A percentile compares a stretch with the other conserved stretches of the same genome.
These are phyloP conservation scores for Rauvolfia tetraphylla DNA, from an alignment of 257 asterid species.

Conservation along the genomic window DNA sequence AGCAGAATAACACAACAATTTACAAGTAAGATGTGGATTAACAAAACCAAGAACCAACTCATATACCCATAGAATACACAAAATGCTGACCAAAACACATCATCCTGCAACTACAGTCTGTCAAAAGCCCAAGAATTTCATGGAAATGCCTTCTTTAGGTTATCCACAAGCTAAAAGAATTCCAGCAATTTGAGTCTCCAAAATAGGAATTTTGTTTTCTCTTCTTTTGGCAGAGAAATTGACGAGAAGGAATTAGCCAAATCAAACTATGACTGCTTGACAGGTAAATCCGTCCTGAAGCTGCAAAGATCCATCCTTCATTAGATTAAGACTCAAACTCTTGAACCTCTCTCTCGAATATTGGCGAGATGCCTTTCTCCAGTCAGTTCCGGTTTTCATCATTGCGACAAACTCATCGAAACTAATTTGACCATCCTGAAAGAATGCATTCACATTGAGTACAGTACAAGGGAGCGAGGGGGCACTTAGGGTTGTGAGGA, in stretches of 20 bases:
- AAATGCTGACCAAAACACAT: slow-evolving; percentile 14
- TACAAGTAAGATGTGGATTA: slow-evolving; percentile 12
- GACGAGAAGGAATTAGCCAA: slow-evolving; percentile 6
- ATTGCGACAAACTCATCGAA: slow-evolving; percentile 84
- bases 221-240: slow-evolving; percentile 11
- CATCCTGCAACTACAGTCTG: slow-evolving; percentile 4
- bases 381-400: slow-evolving; percentile 92
- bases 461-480: background rate
- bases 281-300: slow-evolving; percentile 79
- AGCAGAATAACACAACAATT: slow-evolving; percentile 15
- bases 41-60: slow-evolving; percentile 12
- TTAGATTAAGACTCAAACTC: slow-evolving; percentile 82
- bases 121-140: background rate
- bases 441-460: slow-evolving; percentile 14
- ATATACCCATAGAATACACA: slow-evolving; percentile 17
- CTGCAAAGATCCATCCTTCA: slow-evolving; percentile 87
- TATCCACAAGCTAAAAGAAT: slow-evolving; percentile 1
- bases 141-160: background rate
- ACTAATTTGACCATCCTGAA: slow-evolving; percentile 75
- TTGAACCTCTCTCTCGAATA: slow-evolving; percentile 89
- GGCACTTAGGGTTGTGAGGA: background rate
- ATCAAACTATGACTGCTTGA: slow-evolving; percentile 57
- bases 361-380: slow-evolving; percentile 94
- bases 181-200: slow-evolving; percentile 1
- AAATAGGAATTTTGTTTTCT: background rate